Percentiles rank a stretch among this genome's conserved stretches.
These are phyloP conservation scores for Pleurotus tuber-regium DNA, from an alignment of 768 basidiomycete species.

Conservation along the genomic window DNA sequence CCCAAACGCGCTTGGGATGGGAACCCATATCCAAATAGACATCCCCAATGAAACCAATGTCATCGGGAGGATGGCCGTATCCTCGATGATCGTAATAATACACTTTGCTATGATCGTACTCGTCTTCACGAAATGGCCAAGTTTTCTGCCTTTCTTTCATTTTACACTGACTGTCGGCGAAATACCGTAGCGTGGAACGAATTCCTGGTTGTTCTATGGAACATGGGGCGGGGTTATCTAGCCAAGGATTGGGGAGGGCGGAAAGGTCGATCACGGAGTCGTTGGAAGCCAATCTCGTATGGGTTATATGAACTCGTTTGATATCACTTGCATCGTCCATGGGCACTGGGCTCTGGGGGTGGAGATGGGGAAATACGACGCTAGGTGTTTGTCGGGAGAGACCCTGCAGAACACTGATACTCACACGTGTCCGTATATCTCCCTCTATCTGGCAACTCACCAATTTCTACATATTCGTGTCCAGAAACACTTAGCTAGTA, in stretches of 20 bases:
- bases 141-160: not conserved
- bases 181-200: not conserved
- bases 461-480: no score
- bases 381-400: no score
- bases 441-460: no score
- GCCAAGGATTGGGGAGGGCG: conserved; percentile 11
- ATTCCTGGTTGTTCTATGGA: conserved; percentile 1
- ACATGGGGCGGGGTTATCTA: conserved; percentile 6
- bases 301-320: no score
- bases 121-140: not conserved
- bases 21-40: not conserved
- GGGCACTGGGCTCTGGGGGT: no score
- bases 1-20: not conserved
- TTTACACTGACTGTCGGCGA: not conserved
- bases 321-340: no score
- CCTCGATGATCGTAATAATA: conserved; percentile 4
- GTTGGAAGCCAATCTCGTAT: no score
- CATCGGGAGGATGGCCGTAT: not conserved
- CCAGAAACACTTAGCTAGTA: no score
- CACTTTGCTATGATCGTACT: not conserved
- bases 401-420: no score
- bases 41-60: conserved; percentile 2
- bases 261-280: not conserved
- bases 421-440: no score
- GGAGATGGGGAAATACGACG: no score